Percentiles rank a stretch among this genome's conserved stretches.
Conservation (phyloP, 2,329 filamentous ascomycete species). For the Colletotrichum horii region DNA sequence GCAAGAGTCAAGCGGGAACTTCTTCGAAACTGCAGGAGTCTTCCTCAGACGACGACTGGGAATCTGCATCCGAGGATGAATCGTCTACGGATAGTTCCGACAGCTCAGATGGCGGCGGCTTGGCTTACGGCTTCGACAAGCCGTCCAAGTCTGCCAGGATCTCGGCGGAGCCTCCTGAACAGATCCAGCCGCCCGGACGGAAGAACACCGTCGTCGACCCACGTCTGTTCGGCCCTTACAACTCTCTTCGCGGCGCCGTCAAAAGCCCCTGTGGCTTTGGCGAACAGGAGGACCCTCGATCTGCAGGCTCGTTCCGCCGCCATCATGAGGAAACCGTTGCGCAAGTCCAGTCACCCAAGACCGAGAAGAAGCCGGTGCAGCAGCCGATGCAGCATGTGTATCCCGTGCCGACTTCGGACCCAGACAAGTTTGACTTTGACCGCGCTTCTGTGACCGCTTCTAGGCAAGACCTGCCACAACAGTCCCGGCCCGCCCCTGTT, state of each 20-base stretch:
- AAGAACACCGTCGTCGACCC: slow-evolving; percentile 60
- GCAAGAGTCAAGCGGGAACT: slow-evolving; percentile 39
- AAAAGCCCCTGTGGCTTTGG: slow-evolving; percentile 61
- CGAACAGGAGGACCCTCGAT: slow-evolving; percentile 33
- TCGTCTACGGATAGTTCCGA: slow-evolving; percentile 38
- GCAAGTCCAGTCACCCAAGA: slow-evolving; percentile 39
- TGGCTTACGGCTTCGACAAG: slow-evolving; percentile 47
- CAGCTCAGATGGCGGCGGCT: slow-evolving; percentile 42
- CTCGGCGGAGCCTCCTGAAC: slow-evolving; percentile 16
- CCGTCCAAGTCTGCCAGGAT: slow-evolving; percentile 24
- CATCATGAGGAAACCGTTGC: slow-evolving; percentile 42
- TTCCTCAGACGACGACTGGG: slow-evolving; percentile 55
- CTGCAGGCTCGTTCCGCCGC: slow-evolving; percentile 32
- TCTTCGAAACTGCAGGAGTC: slow-evolving; percentile 45
- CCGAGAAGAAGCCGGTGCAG: slow-evolving; percentile 50
- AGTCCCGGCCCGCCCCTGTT: slow-evolving; percentile 61
- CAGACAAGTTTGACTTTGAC: slow-evolving; percentile 63
- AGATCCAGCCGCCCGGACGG: slow-evolving; percentile 10
- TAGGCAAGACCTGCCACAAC: slow-evolving; percentile 43
- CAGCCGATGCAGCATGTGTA: slow-evolving; percentile 65
- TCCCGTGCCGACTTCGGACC: slow-evolving; percentile 71
- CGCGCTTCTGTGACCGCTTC: slow-evolving; percentile 53
- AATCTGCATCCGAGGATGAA: slow-evolving; percentile 58
- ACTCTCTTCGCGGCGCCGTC: slow-evolving; percentile 63
- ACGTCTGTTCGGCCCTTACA: slow-evolving; percentile 62